These are phyloP conservation scores for Aristolochia fimbriata DNA, from an alignment of 164 flowering plant species.

Conservation along the genomic window DNA sequence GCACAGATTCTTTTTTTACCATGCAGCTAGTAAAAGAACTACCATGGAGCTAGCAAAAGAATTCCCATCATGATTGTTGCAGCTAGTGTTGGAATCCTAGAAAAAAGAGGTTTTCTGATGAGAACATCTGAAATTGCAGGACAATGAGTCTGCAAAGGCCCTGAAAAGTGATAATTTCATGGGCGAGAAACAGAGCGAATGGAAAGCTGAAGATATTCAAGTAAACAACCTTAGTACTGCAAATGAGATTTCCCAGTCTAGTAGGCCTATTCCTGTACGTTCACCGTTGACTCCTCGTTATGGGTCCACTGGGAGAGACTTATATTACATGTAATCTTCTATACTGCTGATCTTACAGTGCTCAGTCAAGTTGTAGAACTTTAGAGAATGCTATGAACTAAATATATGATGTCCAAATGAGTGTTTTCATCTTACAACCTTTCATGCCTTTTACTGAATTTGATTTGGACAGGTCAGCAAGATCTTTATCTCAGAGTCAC, in stretches of 20 bases:
- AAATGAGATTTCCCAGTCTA: constrained; percentile 7
- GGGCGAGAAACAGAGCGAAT: constrained; percentile 7
- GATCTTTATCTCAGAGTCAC: constrained; percentile 46
- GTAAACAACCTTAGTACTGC: constrained; percentile 6
- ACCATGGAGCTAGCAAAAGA: no score
- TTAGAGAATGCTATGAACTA: background rate
- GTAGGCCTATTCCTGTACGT: constrained; percentile 39
- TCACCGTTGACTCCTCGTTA: constrained; percentile 16
- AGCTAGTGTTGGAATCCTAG: background rate
- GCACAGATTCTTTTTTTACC: background rate
- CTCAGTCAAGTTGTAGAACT: background rate
- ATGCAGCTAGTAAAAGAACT: background rate
- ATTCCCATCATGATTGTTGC: no score
- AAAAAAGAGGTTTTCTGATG: background rate
- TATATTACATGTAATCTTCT: constrained; percentile 36
- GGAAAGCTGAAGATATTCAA: constrained; percentile 4
- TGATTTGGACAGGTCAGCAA: constrained; percentile 46
- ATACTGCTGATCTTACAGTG: background rate
- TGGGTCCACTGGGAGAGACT: constrained; percentile 25
- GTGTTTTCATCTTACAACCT: background rate
- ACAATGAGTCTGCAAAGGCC: background rate
- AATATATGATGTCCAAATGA: background rate
- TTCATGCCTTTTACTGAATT: background rate
- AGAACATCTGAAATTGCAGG: background rate
- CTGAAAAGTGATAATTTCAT: constrained; percentile 4